phyloP scores from a whole-genome alignment of 1,284 basidiomycete species.

The Sphagnurus paluster region DNA sequence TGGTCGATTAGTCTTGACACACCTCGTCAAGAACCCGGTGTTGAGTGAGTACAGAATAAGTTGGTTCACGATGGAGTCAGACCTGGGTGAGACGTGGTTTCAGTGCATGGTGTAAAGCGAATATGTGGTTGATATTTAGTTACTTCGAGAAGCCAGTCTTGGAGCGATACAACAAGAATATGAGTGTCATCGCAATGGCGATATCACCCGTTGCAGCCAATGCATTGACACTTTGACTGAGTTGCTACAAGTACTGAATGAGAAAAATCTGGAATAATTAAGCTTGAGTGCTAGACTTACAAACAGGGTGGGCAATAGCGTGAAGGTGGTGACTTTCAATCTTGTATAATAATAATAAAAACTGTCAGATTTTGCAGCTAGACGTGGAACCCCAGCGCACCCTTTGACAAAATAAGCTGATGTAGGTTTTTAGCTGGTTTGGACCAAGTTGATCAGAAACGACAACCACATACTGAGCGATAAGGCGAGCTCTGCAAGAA shows the following conservation, averaged over 20 bases:
- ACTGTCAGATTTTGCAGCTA: background rate
- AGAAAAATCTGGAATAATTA: background rate
- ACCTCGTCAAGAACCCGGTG: constrained; percentile 17
- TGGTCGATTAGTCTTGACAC: background rate
- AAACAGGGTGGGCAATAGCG: constrained; percentile 7
- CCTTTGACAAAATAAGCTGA: constrained; percentile 13
- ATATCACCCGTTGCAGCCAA: constrained; percentile 13
- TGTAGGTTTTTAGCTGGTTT: too few species aligned
- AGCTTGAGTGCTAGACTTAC: background rate
- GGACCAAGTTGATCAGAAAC: background rate
- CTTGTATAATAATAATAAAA: background rate
- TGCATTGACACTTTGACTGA: constrained; percentile 14
- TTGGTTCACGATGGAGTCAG: constrained; percentile 15
- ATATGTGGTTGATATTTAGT: background rate
- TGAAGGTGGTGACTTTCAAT: constrained; percentile 6
- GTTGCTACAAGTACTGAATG: background rate
- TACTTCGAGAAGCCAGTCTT: constrained; percentile 17
- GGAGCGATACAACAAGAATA: constrained; percentile 12
- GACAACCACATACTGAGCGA: constrained; percentile 7
- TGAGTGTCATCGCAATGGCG: constrained; percentile 11
- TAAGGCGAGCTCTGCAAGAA: constrained; percentile 13
- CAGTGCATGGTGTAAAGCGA: background rate
- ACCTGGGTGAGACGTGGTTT: constrained; percentile 1
- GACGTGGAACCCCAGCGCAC: constrained; percentile 4
- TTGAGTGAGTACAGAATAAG: constrained; percentile 17